phyloP scores from a whole-genome alignment of 1,284 basidiomycete species.

The Rhizoctonia solani region DNA sequence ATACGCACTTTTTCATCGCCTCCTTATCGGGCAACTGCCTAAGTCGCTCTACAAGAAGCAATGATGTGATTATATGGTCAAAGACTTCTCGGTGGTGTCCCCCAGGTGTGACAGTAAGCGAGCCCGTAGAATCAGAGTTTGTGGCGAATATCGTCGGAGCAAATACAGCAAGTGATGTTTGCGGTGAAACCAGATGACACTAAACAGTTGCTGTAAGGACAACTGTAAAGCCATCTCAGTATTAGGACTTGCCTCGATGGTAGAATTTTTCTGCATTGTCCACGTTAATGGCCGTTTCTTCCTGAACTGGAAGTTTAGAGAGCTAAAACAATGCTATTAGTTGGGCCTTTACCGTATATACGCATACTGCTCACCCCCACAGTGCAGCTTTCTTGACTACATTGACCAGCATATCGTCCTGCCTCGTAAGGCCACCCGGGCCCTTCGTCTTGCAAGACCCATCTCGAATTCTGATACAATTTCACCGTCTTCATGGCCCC shows the following conservation, averaged over 20 bases:
- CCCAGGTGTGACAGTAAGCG: constrained; percentile 17
- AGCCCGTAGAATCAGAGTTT: constrained; percentile 18
- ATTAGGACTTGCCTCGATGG: constrained; percentile 11
- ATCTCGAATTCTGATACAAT: constrained; percentile 29
- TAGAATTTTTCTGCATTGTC: constrained; percentile 29
- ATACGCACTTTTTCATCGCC: constrained; percentile 22
- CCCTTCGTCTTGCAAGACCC: constrained; percentile 17
- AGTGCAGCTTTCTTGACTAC: constrained; percentile 24
- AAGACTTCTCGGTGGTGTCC: constrained; percentile 23
- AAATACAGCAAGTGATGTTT: constrained; percentile 17
- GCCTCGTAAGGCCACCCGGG: constrained; percentile 21
- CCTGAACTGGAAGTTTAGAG: constrained; percentile 28
- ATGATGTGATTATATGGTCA: constrained; percentile 21
- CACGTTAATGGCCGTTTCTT: constrained; percentile 18
- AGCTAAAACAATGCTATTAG: not conserved
- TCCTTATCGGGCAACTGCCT: constrained; percentile 29
- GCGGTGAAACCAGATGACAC: constrained; percentile 11
- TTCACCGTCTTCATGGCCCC: constrained; percentile 12
- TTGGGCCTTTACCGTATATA: not conserved
- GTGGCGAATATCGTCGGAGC: constrained; percentile 27
- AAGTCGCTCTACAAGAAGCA: constrained; percentile 26
- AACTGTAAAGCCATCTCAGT: not conserved
- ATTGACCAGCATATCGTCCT: constrained; percentile 29
- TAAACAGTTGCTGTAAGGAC: not conserved
- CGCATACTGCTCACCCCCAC: constrained; percentile 5